A percentile compares a stretch with the other conserved stretches of the same genome.
Conservation (phyloP, 371 early-diverging fungal species). For the Mortierella sp. region DNA sequence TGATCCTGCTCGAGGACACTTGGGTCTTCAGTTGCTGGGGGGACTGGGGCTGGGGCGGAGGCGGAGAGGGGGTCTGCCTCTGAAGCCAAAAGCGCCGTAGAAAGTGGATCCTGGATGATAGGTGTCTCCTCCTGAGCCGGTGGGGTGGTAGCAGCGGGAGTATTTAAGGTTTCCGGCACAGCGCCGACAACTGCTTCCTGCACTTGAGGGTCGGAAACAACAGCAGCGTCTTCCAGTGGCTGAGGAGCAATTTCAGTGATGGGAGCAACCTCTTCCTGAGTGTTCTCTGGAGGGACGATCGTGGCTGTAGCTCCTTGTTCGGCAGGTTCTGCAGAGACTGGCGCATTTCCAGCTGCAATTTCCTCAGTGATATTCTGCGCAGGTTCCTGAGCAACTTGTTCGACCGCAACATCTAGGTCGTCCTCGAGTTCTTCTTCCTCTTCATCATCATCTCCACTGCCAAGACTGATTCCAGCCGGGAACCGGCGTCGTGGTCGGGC, state of each 20-base stretch:
- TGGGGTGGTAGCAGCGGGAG: neutral
- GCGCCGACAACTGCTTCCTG: neutral
- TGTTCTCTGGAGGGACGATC: too few relatives aligned
- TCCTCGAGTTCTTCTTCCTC: constrained; percentile 15
- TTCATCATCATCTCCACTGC: constrained; percentile 18
- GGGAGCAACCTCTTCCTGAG: too few relatives aligned
- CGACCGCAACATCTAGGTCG: neutral
- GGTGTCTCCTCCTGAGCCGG: neutral
- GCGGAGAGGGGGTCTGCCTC: too few relatives aligned
- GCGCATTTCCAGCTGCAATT: neutral
- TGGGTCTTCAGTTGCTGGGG: too few relatives aligned
- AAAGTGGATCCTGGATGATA: constrained; percentile 25
- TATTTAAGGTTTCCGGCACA: neutral
- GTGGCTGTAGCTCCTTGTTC: too few relatives aligned
- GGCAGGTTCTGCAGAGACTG: too few relatives aligned
- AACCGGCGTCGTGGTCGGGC: constrained; percentile 43
- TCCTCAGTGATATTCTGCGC: neutral
- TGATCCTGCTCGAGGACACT: too few relatives aligned
- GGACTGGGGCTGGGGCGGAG: too few relatives aligned
- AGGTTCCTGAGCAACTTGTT: neutral
- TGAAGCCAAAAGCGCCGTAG: constrained; percentile 1
- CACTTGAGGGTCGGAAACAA: too few relatives aligned
- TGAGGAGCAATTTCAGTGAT: too few relatives aligned
- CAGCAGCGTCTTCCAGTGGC: neutral
- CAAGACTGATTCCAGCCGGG: constrained; percentile 37